phyloP scores from a whole-genome alignment of 83 land plant genomes.

The Isoetes engelmannii region DNA sequence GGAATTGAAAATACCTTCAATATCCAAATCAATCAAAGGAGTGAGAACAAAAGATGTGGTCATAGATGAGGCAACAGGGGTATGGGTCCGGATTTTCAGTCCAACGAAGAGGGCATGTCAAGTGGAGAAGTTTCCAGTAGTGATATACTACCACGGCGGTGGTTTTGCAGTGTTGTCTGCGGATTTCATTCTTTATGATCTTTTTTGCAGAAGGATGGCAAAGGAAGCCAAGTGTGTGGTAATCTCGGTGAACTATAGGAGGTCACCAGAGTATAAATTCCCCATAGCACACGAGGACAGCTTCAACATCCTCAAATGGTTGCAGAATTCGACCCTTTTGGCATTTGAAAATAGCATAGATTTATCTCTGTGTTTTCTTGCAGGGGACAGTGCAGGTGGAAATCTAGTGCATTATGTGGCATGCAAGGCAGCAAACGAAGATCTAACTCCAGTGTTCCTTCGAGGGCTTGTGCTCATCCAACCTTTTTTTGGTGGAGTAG shows the following conservation, averaged over 20 bases:
- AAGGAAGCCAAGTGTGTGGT: slow-evolving; percentile 31
- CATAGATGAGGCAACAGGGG: slow-evolving; percentile 43
- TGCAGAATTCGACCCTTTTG: slow-evolving; percentile 16
- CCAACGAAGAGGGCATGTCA: slow-evolving; percentile 12
- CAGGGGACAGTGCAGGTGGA: slow-evolving; percentile 76
- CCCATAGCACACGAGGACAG: slow-evolving; percentile 62
- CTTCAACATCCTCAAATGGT: slow-evolving; percentile 40
- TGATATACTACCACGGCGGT: slow-evolving; percentile 69
- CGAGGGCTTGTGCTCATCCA: slow-evolving; percentile 42
- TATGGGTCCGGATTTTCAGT: slow-evolving; percentile 62
- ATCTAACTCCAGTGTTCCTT: slow-evolving; percentile 13
- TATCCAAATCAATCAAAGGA: slow-evolving; percentile 51
- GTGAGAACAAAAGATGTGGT: slow-evolving; percentile 62
- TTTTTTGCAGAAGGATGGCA: slow-evolving; percentile 55
- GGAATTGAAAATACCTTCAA: slow-evolving; percentile 66
- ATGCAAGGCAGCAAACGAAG: slow-evolving; percentile 20
- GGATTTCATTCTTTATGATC: slow-evolving; percentile 38
- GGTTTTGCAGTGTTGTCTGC: slow-evolving; percentile 53
- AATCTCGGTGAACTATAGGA: slow-evolving; percentile 65
- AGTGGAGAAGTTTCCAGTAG: slow-evolving; percentile 37
- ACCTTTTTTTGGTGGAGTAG: slow-evolving; percentile 54
- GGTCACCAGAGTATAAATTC: slow-evolving; percentile 48
- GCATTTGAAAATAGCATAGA: slow-evolving; percentile 19
- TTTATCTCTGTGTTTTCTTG: slow-evolving; percentile 31
- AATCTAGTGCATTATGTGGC: slow-evolving; percentile 60